A percentile compares a stretch with the other conserved stretches of the same genome.
phyloP scores from a whole-genome alignment of 805 yeast species.

The Maudiozyma saulgeensis region DNA sequence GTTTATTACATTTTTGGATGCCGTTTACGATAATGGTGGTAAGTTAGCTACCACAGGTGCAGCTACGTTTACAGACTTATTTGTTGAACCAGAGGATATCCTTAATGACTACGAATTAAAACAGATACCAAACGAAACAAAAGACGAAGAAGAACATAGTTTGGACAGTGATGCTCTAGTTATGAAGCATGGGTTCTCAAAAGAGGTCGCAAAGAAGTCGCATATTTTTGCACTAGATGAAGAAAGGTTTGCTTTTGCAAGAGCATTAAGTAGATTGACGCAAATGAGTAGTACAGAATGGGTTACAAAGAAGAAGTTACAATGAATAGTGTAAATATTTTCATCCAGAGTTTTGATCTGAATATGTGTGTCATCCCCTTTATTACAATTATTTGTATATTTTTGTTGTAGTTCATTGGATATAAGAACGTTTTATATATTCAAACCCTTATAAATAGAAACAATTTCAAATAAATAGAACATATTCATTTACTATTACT shows the following conservation, averaged over 20 bases:
- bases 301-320: conserved; percentile 34
- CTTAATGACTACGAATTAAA: conserved; percentile 31
- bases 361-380: no score
- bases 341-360: no score
- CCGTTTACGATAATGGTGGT: conserved; percentile 87
- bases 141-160: conserved; percentile 10
- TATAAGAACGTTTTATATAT: background rate
- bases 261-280: conserved; percentile 82
- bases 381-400: no score
- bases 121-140: background rate
- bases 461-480: no score
- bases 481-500: no score
- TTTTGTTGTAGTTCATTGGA: no score
- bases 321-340: no score
- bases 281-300: conserved; percentile 94
- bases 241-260: conserved; percentile 91
- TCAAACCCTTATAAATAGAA: background rate
- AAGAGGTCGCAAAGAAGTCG: conserved; percentile 60
- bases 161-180: conserved; percentile 47
- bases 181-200: conserved; percentile 67
- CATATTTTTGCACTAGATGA: conserved; percentile 83
- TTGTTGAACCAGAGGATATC: conserved; percentile 68
- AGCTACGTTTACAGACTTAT: conserved; percentile 72
- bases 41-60: conserved; percentile 83
- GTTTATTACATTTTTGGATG: conserved; percentile 90